Conservation (phyloP, 805 yeast genomes). For the Isabelozyma pseudorhagii region DNA sequence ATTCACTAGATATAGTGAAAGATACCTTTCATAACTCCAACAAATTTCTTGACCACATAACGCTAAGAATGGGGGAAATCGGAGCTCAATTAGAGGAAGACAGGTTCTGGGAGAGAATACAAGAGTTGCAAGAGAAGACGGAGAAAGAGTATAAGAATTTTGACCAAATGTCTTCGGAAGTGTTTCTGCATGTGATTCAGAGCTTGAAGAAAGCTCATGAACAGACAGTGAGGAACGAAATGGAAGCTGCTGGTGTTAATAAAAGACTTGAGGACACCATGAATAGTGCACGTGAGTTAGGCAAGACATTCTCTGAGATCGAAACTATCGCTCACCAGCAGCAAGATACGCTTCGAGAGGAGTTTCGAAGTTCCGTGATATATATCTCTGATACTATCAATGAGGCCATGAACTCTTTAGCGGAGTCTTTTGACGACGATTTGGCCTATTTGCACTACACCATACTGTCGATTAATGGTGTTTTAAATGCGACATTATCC, state of each 20-base stretch:
- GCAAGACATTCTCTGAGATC: neutral
- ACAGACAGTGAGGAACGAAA: slow-evolving; percentile 1
- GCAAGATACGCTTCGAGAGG: slow-evolving; percentile 1
- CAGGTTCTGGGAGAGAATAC: slow-evolving; percentile 1
- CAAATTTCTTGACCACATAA: neutral
- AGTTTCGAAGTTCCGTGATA: slow-evolving; percentile 3
- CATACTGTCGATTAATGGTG: neutral
- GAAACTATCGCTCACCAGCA: slow-evolving; percentile 1
- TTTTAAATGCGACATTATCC: neutral
- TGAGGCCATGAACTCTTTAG: neutral
- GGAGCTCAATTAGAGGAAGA: neutral
- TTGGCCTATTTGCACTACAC: neutral
- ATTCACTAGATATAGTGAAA: neutral
- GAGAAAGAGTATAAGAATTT: neutral
- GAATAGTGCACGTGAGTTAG: neutral
- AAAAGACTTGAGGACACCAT: neutral
- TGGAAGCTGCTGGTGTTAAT: neutral
- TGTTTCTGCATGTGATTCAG: neutral
- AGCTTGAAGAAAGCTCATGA: neutral
- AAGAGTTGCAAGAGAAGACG: neutral
- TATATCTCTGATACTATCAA: slow-evolving; percentile 1
- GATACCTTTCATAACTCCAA: neutral
- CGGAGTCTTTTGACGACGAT: neutral
- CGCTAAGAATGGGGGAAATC: neutral
- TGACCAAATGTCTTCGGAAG: neutral